Percentiles rank a stretch among this genome's conserved stretches.
phyloP scores from a whole-genome alignment of 345 rosid genomes.

The Noccaea caerulescens region DNA sequence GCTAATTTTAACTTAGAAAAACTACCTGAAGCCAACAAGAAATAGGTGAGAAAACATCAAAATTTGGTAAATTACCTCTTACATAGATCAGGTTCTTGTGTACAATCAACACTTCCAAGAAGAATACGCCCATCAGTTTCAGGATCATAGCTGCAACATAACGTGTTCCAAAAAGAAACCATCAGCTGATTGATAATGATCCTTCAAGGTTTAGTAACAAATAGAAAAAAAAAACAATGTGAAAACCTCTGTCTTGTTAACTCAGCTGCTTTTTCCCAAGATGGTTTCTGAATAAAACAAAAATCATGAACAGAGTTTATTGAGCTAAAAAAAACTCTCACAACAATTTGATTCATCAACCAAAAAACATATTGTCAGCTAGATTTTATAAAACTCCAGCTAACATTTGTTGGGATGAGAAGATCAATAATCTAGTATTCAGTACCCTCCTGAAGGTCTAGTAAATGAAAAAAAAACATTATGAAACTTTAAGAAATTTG shows the following conservation, averaged over 20 bases:
- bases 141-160: slow-evolving; percentile 72
- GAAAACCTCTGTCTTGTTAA: slow-evolving; percentile 72
- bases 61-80: slow-evolving; percentile 57
- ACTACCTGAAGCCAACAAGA: slow-evolving; percentile 17
- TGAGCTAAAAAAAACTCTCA: slow-evolving; percentile 2
- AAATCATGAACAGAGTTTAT: slow-evolving; percentile 3
- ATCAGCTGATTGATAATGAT: neutral
- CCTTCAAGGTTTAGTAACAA: neutral
- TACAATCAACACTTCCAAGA: slow-evolving; percentile 86
- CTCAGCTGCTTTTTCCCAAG: slow-evolving; percentile 92
- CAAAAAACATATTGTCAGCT: slow-evolving; percentile 1
- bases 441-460: no score
- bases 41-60: slow-evolving; percentile 22
- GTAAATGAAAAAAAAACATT: neutral
- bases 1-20: neutral
- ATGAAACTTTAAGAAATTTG: neutral
- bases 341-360: neutral
- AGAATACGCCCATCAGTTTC: slow-evolving; percentile 81
- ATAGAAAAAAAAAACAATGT: slow-evolving; percentile 17
- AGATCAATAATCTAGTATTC: neutral
- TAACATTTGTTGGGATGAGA: neutral
- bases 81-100: slow-evolving; percentile 68
- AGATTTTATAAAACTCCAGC: neutral
- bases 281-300: slow-evolving; percentile 68
- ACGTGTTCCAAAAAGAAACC: slow-evolving; percentile 13